A percentile compares a stretch with the other conserved stretches of the same genome.
These are phyloP conservation scores for Peltaster fructicola DNA, from an alignment of 2,329 filamentous ascomycete genomes.

Conservation along the genomic window DNA sequence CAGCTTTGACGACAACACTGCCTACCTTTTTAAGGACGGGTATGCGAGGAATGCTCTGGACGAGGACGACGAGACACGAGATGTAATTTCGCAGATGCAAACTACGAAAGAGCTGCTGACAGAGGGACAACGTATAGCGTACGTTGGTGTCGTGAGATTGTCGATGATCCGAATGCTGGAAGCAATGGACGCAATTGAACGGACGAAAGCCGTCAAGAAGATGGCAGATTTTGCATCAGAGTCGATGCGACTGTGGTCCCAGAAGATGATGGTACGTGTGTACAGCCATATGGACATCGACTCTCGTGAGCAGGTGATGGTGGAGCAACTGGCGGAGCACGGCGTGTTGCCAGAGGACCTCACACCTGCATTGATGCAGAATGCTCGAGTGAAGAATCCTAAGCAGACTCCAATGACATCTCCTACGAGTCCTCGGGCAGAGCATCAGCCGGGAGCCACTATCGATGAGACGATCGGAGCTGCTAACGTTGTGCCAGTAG, in stretches of 20 bases:
- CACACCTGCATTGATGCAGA: constrained; percentile 73
- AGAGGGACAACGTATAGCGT: constrained; percentile 87
- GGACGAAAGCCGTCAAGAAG: constrained; percentile 53
- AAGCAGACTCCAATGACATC: constrained; percentile 5
- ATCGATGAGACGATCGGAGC: too few relatives aligned
- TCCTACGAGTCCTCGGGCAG: constrained; percentile 6
- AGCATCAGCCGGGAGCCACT: too few relatives aligned
- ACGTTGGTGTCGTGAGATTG: constrained; percentile 75
- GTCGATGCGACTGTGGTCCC: constrained; percentile 83
- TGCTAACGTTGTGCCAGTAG: constrained; percentile 5
- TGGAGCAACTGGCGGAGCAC: constrained; percentile 87
- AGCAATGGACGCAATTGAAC: constrained; percentile 44
- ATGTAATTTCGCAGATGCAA: constrained; percentile 78
- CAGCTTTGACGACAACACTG: constrained; percentile 92
- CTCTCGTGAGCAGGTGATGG: constrained; percentile 87
- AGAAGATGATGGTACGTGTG: constrained; percentile 92
- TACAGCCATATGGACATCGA: constrained; percentile 97
- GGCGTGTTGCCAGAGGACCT: constrained; percentile 74
- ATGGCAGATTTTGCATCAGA: constrained; percentile 52
- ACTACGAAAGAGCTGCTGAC: constrained; percentile 90
- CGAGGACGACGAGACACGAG: constrained; percentile 56
- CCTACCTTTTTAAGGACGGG: constrained; percentile 77
- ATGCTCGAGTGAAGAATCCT: constrained; percentile 83
- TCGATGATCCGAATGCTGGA: constrained; percentile 62
- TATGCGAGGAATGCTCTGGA: constrained; percentile 37